A percentile compares a stretch with the other conserved stretches of the same genome.
Evolutionary conservation across 192 early-diverging fungal species (phyloP).

Genomic region (Polychytrium aggregatum): DNA sequence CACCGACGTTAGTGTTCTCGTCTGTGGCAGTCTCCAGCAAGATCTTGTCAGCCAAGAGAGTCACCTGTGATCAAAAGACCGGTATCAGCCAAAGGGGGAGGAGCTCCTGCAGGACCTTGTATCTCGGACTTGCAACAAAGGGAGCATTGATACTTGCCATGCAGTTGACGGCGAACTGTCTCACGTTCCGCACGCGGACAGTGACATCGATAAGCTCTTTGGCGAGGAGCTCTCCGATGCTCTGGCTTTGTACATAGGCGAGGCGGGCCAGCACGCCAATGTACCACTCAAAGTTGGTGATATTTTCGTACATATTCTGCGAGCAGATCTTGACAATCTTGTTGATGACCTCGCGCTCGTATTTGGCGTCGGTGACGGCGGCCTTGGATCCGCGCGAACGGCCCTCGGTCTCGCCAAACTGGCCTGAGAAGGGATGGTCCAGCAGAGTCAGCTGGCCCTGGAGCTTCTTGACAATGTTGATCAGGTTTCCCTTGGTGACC

Average conservation of each 20-base stretch:
- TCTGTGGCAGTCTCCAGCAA: constrained; percentile 47
- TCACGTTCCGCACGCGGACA: constrained; percentile 76
- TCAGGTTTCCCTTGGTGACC: constrained; percentile 67
- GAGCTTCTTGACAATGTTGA: constrained; percentile 71
- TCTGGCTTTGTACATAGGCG: constrained; percentile 62
- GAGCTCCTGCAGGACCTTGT: neutral
- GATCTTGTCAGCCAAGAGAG: constrained; percentile 52
- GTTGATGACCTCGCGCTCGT: constrained; percentile 26
- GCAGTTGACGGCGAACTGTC: constrained; percentile 59
- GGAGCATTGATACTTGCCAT: constrained; percentile 40
- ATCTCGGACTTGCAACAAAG: neutral
- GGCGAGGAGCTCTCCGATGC: constrained; percentile 57
- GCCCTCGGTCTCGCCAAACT: too few species aligned
- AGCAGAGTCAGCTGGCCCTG: constrained; percentile 63
- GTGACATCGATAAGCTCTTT: constrained; percentile 79
- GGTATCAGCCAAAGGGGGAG: too few species aligned
- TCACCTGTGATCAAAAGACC: constrained; percentile 29
- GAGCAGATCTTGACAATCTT: constrained; percentile 69
- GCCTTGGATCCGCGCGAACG: too few species aligned
- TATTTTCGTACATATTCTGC: constrained; percentile 69
- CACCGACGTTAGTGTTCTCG: constrained; percentile 53
- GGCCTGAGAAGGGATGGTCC: too few species aligned
- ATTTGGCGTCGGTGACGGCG: neutral
- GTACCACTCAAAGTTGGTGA: constrained; percentile 95
- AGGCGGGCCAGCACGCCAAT: constrained; percentile 69